phyloP scores from a whole-genome alignment of 1,284 basidiomycete species.

The Dichomitus squalens region DNA sequence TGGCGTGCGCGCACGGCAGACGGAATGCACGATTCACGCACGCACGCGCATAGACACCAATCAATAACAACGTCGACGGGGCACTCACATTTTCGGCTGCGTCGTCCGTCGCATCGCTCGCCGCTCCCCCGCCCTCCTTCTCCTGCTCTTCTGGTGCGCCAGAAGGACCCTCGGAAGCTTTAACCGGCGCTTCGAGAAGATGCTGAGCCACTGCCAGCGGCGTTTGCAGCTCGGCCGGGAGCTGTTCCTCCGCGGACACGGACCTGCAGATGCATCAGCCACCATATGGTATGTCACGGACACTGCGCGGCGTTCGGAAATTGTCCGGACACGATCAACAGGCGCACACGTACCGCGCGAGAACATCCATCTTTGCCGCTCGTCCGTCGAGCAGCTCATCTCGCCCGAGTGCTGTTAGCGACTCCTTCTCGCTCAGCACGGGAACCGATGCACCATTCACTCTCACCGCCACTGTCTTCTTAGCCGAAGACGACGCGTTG shows the following conservation, averaged over 20 bases:
- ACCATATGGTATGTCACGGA: not conserved
- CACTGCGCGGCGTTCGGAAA: slow-evolving; percentile 5
- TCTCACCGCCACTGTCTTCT: slow-evolving; percentile 36
- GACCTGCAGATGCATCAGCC: slow-evolving; percentile 22
- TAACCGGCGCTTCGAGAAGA: slow-evolving; percentile 46
- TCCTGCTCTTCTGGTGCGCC: slow-evolving; percentile 34
- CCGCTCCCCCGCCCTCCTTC: slow-evolving; percentile 32
- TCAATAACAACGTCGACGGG: too few species aligned
- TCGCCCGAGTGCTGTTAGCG: slow-evolving; percentile 63
- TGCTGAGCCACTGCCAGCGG: slow-evolving; percentile 66
- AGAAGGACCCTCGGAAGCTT: slow-evolving; percentile 25
- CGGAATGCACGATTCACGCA: not conserved
- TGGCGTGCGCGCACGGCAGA: slow-evolving; percentile 1
- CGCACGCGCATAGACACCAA: not conserved
- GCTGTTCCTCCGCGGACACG: slow-evolving; percentile 50
- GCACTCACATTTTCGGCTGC: slow-evolving; percentile 31
- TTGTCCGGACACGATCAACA: slow-evolving; percentile 4
- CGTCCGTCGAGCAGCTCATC: slow-evolving; percentile 75
- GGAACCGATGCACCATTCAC: slow-evolving; percentile 58
- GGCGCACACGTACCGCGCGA: slow-evolving; percentile 56
- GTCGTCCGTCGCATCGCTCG: slow-evolving; percentile 30
- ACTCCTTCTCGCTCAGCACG: slow-evolving; percentile 77
- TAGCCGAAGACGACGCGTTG: slow-evolving; percentile 1
- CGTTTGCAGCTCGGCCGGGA: slow-evolving; percentile 63
- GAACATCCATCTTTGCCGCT: slow-evolving; percentile 59